Evolutionary conservation across 2,329 filamentous ascomycete genomes (phyloP).

Genomic region (Epichloe hybrida): DNA sequence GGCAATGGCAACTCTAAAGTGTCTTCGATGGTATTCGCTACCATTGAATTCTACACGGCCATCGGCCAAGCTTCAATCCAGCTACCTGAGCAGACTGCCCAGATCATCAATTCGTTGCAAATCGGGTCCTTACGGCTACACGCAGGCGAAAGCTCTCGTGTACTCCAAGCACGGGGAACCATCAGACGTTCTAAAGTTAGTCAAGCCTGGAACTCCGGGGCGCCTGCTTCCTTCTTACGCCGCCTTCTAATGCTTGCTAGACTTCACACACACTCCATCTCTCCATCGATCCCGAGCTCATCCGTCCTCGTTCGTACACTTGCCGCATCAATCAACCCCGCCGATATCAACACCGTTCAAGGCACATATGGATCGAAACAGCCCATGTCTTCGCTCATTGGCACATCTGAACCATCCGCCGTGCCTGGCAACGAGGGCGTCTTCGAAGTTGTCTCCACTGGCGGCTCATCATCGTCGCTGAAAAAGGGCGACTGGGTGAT

Average conservation of each 20-base stretch:
- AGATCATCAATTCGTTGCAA: slow-evolving; percentile 29
- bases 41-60: slow-evolving; percentile 11
- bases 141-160: slow-evolving; percentile 70
- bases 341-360: slow-evolving; percentile 96
- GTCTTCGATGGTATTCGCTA: slow-evolving; percentile 12
- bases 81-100: slow-evolving; percentile 10
- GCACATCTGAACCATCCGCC: slow-evolving; percentile 62
- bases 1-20: slow-evolving; percentile 13
- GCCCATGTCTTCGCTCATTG: slow-evolving; percentile 59
- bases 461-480: slow-evolving; percentile 41
- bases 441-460: slow-evolving; percentile 69
- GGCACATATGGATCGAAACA: slow-evolving; percentile 87
- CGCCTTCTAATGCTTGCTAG: slow-evolving; percentile 19
- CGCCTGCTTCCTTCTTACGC: background rate
- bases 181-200: slow-evolving; percentile 50
- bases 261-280: slow-evolving; percentile 64
- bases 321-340: slow-evolving; percentile 86
- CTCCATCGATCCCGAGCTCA: slow-evolving; percentile 51
- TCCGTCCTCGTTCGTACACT: slow-evolving; percentile 73
- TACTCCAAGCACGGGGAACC: slow-evolving; percentile 66
- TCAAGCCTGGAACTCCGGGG: background rate
- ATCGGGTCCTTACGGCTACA: slow-evolving; percentile 63
- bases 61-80: slow-evolving; percentile 8
- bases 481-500: slow-evolving; percentile 85
- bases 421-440: slow-evolving; percentile 86